Evolutionary conservation across 2,329 filamentous ascomycete genomes (phyloP), one percentile per base, ranked within the genome.

Genomic region (Lasiodiplodia citricola): DNA sequence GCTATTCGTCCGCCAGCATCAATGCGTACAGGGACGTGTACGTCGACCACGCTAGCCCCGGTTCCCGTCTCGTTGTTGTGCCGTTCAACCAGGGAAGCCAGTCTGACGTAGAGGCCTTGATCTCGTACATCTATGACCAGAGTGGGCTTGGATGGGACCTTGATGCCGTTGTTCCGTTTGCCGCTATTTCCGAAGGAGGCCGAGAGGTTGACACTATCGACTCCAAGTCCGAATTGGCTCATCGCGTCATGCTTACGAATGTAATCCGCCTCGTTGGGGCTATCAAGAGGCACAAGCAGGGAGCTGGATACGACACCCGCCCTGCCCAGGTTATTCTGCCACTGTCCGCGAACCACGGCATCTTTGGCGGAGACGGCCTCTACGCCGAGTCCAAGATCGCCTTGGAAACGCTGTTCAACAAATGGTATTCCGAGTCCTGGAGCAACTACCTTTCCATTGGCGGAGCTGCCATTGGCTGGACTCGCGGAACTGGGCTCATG

Each of bases 391-490:
- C 81, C 2, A 84, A 84, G 72, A 72, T 83, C 2, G 82, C 73
- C 0, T 73, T 83, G 3, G 79, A 81, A 71, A 70, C 72, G 0
- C 68, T 82, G 10, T 70, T 82, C 16, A 76, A 79, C 50, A 75
- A 74, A 35, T 79, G 73, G 72, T 71, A 73, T 21, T 79, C 79
- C 1, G 81, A 83, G 68, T 70, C 70, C 52, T 83, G 81, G 82
- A 50, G 69, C 66, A 72, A 79, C 0, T 82, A 81, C 58, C 47
- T 84, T 14, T 76, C 76, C 1, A 70, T 84, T 4, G 82, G 79
- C 64, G 82, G 82, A 11, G 79, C 77, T 3, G 73, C 80, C 11
- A 84, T 84, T 58, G 82, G 82, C 11, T 84, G 82, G 82, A 84
- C 82, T 7, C 74, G 82, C 44, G 81, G 80, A 2, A 84, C 82